A percentile compares a stretch with the other conserved stretches of the same genome.
These are phyloP conservation scores for Fusarium siculi DNA, from an alignment of 2,329 filamentous ascomycete genomes.

Conservation along the genomic window DNA sequence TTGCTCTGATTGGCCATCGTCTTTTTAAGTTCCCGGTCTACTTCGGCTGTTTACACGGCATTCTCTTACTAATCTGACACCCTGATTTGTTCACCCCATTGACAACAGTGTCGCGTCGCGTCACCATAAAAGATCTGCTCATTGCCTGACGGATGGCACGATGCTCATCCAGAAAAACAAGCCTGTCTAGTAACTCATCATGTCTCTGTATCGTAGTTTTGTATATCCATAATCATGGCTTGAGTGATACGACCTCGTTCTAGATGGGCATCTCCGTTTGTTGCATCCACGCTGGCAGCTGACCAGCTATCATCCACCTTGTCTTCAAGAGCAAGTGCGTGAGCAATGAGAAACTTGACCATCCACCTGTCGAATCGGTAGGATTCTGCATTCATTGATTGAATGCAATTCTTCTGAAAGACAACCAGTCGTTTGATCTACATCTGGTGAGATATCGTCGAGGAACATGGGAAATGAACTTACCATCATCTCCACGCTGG, in stretches of 20 bases:
- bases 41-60: neutral
- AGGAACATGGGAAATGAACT: rapidly evolving
- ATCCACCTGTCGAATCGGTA: conserved; percentile 60
- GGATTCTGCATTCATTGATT: conserved; percentile 42
- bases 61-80: neutral
- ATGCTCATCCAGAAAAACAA: neutral
- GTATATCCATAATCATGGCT: conserved; percentile 38
- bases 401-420: conserved; percentile 48
- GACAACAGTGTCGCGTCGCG: neutral
- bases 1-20: neutral
- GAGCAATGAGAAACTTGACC: conserved; percentile 54
- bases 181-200: neutral
- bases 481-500: conserved; percentile 50
- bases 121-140: no score
- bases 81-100: neutral
- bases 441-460: neutral
- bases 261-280: conserved; percentile 6
- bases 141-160: no score
- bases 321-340: conserved; percentile 46
- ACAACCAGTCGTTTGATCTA: conserved; percentile 49
- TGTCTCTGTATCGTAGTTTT: neutral
- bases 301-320: conserved; percentile 44
- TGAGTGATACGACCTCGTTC: conserved; percentile 37
- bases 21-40: rapidly evolving
- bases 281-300: neutral